Evolutionary conservation across 1,284 basidiomycete species (phyloP).

Genomic region (Microbotryum scabiosae): DNA sequence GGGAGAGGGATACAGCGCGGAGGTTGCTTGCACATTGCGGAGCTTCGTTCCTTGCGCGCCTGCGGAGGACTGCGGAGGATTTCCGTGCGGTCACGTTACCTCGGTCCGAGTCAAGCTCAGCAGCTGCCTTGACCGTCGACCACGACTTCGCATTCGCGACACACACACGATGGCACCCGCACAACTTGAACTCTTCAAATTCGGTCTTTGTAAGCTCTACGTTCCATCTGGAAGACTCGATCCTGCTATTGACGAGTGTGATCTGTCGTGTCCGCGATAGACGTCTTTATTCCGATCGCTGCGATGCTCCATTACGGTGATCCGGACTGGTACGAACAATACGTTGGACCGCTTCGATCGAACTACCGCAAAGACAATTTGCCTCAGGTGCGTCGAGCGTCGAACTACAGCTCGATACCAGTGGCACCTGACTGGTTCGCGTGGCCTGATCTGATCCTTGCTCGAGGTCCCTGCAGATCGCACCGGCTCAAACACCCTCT

Average conservation of each 20-base stretch:
- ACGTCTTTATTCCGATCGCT: conserved; percentile 41
- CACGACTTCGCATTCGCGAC: no score
- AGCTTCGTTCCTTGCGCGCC: no score
- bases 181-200: conserved; percentile 30
- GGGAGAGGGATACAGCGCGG: no score
- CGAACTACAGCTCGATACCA: background rate
- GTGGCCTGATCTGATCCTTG: background rate
- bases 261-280: conserved; percentile 1
- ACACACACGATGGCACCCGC: conserved; percentile 21
- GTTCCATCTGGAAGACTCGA: background rate
- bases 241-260: background rate
- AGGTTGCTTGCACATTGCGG: no score
- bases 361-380: conserved; percentile 16
- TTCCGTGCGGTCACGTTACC: no score
- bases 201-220: conserved; percentile 22
- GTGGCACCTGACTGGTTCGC: background rate
- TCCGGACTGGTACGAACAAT: conserved; percentile 37
- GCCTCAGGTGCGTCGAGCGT: conserved; percentile 17
- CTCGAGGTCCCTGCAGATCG: background rate
- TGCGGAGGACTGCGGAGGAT: no score
- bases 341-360: conserved; percentile 35
- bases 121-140: no score
- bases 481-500: conserved; percentile 12
- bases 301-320: conserved; percentile 42
- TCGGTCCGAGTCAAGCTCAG: no score